Evolutionary conservation across 805 yeast genomes (phyloP).

Genomic region (Candida nanaspora): DNA sequence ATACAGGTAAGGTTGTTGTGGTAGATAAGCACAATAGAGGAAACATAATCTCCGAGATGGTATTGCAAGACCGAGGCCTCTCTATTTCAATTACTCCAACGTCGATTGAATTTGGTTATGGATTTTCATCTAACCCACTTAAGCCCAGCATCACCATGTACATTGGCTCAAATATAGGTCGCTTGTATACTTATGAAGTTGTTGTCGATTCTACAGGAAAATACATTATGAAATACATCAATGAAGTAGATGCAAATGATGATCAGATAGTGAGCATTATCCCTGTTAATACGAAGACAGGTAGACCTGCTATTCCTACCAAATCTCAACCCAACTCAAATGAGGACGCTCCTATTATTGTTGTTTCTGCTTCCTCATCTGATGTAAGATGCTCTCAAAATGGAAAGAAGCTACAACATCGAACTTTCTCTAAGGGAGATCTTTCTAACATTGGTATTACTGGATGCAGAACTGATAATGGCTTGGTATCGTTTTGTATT

Average conservation of each 20-base stretch:
- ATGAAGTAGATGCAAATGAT: conserved; percentile 39
- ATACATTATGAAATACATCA: conserved; percentile 49
- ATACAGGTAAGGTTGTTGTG: conserved; percentile 65
- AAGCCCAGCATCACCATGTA: conserved; percentile 66
- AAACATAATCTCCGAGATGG: conserved; percentile 38
- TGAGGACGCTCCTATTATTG: conserved; percentile 49
- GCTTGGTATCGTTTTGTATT: conserved; percentile 20
- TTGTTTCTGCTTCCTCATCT: conserved; percentile 45
- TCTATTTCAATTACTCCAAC: conserved; percentile 36
- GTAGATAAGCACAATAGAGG: conserved; percentile 70
- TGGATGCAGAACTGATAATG: conserved; percentile 17
- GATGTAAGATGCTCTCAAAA: conserved; percentile 60
- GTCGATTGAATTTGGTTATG: conserved; percentile 63
- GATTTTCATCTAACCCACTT: conserved; percentile 52
- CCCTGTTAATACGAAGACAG: conserved; percentile 52
- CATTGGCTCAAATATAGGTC: conserved; percentile 76
- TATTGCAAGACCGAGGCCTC: conserved; percentile 20
- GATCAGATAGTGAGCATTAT: conserved; percentile 47
- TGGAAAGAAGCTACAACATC: conserved; percentile 61
- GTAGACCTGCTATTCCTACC: conserved; percentile 60
- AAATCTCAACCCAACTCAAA: conserved; percentile 33
- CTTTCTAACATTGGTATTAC: conserved; percentile 47
- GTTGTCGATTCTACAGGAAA: conserved; percentile 57
- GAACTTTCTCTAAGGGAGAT: conserved; percentile 46
- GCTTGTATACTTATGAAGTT: conserved; percentile 55